Base-by-base conservation (phyloP, 495 filamentous ascomycete genomes). In the Neurospora hispaniola region DNA sequence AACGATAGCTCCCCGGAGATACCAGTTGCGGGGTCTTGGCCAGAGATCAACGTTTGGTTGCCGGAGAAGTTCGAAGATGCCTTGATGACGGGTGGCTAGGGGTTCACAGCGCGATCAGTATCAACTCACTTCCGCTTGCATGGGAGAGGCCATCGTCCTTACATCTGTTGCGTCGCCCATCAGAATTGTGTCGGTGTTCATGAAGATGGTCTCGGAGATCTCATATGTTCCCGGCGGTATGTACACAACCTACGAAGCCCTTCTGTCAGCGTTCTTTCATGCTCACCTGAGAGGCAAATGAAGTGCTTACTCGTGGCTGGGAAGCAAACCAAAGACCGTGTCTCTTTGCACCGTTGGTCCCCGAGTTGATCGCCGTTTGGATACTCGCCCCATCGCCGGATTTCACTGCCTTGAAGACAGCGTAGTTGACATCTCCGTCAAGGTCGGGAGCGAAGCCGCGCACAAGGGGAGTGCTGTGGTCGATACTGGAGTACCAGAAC, bases 151-250 rank as follows among this genome's bases (percentile, higher is more conserved):
- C 2, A 59, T 27, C 11, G 3, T 41, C 77, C 82, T 80, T 23
- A 89, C 80, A 69, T 88, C 84, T 71, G 90, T 92, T 0, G 90
- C 87, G 72, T 93, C 90, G 16, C 90, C 90, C 77, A 90, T 87
- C 2, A 92, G 72, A 73, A 90, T 86, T 6, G 90, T 91, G 48
- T 88, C 86, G 42, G 86, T 80, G 74, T 84, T 80, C 86, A 88
- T 83, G 69, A 79, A 62, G 70, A 92, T 89, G 0, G 88, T 85
- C 12, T 82, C 71, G 16, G 83, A 87, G 71, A 91, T 83, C n/a
- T 84, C 73, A 76, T 91, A 91, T 9, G 86, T 90, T 70, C 90
- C 90, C 9, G 87, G 82, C 9, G 89, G 90, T 75, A 92, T 88
- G 76, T 90, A 91, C 41, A 91, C 85, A 69, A 90, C 81, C 82